These are phyloP conservation scores for Corymbia calophylla DNA, from an alignment of 441 rosid genomes.

Conservation along the genomic window DNA sequence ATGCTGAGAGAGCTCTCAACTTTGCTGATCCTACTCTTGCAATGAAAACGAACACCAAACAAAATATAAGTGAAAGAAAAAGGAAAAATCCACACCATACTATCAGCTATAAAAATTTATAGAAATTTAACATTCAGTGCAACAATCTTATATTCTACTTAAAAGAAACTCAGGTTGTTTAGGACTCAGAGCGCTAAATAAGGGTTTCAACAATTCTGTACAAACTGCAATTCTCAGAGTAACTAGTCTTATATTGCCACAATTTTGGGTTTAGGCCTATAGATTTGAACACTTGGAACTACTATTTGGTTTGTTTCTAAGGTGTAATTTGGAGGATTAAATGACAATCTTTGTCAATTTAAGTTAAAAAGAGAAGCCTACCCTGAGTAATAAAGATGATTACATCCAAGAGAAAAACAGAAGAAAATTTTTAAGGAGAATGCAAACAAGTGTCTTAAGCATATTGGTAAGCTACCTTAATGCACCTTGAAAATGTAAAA, in stretches of 20 bases:
- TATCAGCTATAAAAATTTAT: neutral
- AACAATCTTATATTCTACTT: neutral
- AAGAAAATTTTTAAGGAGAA: neutral
- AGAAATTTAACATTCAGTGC: neutral
- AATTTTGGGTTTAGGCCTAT: neutral
- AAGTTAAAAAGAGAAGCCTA: neutral
- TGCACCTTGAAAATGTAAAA: neutral
- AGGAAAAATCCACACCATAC: neutral
- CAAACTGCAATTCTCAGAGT: neutral
- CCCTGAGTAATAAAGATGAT: neutral
- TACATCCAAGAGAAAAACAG: neutral
- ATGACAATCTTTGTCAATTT: neutral
- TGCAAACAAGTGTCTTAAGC: neutral
- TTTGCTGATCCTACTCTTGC: constrained; percentile 86
- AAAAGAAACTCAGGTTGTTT: neutral
- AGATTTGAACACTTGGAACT: neutral
- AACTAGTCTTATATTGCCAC: neutral
- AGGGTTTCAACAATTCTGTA: neutral
- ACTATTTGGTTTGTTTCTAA: neutral
- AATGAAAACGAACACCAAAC: neutral
- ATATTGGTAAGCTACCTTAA: neutral
- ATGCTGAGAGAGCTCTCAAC: constrained; percentile 94
- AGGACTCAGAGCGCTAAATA: neutral
- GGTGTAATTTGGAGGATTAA: neutral
- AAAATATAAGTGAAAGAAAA: neutral